These are phyloP conservation scores for Cyberlindnera saturnus DNA, from an alignment of 805 yeast genomes.

Conservation along the genomic window DNA sequence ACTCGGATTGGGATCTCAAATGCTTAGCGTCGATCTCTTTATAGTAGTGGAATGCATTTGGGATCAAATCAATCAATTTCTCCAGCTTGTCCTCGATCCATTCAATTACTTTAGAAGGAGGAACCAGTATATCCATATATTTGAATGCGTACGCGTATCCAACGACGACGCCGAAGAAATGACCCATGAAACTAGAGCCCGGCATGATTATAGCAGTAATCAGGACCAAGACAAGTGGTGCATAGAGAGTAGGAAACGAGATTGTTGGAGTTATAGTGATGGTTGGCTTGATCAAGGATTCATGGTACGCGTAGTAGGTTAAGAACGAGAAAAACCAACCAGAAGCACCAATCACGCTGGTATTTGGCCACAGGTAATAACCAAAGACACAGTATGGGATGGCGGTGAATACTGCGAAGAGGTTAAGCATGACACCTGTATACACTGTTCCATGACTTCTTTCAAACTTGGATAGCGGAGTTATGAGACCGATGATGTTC, in stretches of 20 bases:
- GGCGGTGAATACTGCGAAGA: constrained; percentile 65
- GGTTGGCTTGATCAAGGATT: constrained; percentile 35
- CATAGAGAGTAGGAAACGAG: constrained; percentile 49
- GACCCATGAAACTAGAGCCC: constrained; percentile 68
- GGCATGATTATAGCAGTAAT: constrained; percentile 51
- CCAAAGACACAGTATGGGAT: constrained; percentile 24
- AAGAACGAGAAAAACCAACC: constrained; percentile 69
- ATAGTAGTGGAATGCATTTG: constrained; percentile 47
- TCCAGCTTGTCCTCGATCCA: constrained; percentile 56
- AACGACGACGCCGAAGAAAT: constrained; percentile 55
- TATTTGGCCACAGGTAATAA: constrained; percentile 40
- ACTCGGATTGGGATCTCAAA: constrained; percentile 29
- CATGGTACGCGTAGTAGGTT: constrained; percentile 51
- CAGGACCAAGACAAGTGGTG: constrained; percentile 51
- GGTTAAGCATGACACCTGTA: constrained; percentile 74
- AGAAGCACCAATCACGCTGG: constrained; percentile 58
- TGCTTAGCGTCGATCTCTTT: constrained; percentile 55
- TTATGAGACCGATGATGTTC: constrained; percentile 50
- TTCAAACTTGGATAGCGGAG: constrained; percentile 64
- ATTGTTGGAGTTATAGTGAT: constrained; percentile 32
- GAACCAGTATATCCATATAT: constrained; percentile 49
- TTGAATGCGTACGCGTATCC: constrained; percentile 63
- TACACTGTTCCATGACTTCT: constrained; percentile 73
- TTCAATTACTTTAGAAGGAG: constrained; percentile 58
- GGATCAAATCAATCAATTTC: constrained; percentile 45